phyloP scores from a whole-genome alignment of 2,329 filamentous ascomycete species.

The Aspergillus sojae region DNA sequence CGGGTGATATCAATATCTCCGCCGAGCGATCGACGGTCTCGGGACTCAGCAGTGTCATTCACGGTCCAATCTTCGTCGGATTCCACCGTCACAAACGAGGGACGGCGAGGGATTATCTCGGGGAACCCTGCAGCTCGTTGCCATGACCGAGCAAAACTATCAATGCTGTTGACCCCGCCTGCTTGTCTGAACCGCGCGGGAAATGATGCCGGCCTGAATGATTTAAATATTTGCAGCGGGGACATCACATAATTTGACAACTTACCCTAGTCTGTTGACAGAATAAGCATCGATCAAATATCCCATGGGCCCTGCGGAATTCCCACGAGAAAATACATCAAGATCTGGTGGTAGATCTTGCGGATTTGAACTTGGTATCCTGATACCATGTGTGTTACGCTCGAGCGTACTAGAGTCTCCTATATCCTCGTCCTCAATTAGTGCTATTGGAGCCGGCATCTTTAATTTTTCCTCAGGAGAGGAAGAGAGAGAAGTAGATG shows the following conservation, averaged over 20 bases:
- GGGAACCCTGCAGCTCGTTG: slow-evolving; percentile 85
- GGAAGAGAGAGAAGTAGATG: background rate
- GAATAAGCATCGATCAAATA: slow-evolving; percentile 6
- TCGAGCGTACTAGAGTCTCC: slow-evolving; percentile 7
- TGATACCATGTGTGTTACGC: slow-evolving; percentile 3
- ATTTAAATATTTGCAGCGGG: background rate
- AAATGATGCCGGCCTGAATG: slow-evolving; percentile 40
- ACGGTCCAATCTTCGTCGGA: slow-evolving; percentile 49
- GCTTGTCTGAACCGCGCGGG: slow-evolving; percentile 62
- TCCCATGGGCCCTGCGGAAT: slow-evolving; percentile 37
- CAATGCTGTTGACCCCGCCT: slow-evolving; percentile 89
- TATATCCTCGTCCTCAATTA: slow-evolving; percentile 1
- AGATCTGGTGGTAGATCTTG: slow-evolving; percentile 13
- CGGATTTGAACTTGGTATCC: slow-evolving; percentile 4
- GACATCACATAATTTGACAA: background rate
- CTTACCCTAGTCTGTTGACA: slow-evolving; percentile 20
- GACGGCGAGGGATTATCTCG: slow-evolving; percentile 80
- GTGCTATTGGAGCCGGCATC: slow-evolving; percentile 1
- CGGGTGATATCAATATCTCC: slow-evolving; percentile 31
- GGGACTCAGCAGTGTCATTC: slow-evolving; percentile 23
- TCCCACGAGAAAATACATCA: slow-evolving; percentile 12
- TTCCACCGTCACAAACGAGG: slow-evolving; percentile 68
- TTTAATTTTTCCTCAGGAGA: background rate
- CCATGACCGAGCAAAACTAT: slow-evolving; percentile 91
- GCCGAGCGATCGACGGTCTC: slow-evolving; percentile 26